phyloP scores from a whole-genome alignment of 371 early-diverging fungal species.

The Apophysomyces trapeziformis region DNA sequence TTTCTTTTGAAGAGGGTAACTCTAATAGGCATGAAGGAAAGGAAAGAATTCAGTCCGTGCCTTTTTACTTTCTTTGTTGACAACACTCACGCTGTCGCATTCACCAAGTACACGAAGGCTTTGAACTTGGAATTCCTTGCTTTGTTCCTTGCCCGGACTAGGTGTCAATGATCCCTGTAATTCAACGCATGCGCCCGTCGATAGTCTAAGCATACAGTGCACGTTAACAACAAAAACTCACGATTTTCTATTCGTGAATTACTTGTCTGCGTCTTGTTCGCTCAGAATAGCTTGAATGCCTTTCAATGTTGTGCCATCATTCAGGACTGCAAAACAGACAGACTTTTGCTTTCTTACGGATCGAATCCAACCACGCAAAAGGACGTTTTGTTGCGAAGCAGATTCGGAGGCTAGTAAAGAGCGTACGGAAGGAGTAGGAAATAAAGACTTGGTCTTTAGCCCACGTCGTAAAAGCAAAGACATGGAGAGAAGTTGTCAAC shows the following conservation, averaged over 20 bases:
- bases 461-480: background rate
- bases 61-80: too few species aligned
- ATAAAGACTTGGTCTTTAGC: background rate
- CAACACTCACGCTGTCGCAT: constrained; percentile 60
- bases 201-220: constrained; percentile 42
- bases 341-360: constrained; percentile 83
- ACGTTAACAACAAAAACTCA: background rate
- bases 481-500: background rate
- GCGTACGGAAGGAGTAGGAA: background rate
- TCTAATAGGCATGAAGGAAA: constrained; percentile 31
- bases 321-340: constrained; percentile 73
- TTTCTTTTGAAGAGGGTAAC: constrained; percentile 91
- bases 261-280: constrained; percentile 58
- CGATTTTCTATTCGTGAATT: constrained; percentile 9
- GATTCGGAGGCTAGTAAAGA: background rate
- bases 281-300: constrained; percentile 79
- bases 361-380: constrained; percentile 83
- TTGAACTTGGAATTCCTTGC: constrained; percentile 71
- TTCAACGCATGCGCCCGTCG: constrained; percentile 76
- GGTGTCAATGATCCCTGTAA: constrained; percentile 64
- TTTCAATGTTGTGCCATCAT: constrained; percentile 74
- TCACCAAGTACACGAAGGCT: constrained; percentile 64
- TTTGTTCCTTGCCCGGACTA: constrained; percentile 78
- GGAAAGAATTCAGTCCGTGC: too few species aligned
- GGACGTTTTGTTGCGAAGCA: constrained; percentile 14